These are phyloP conservation scores for Withania somnifera DNA, from an alignment of 305 asterid species.

Conservation along the genomic window DNA sequence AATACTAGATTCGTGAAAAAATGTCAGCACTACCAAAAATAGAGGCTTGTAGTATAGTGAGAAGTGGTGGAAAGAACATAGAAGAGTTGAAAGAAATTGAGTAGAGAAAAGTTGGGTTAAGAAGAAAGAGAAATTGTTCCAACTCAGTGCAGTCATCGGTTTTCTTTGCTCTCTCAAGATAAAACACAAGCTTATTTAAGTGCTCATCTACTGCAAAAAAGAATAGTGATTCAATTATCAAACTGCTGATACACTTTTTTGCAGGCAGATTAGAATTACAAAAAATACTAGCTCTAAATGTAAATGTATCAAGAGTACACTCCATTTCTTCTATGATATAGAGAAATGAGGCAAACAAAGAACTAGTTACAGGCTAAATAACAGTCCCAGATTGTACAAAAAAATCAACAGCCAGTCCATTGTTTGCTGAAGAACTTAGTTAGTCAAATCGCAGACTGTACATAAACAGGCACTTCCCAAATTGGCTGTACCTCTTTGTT, in stretches of 20 bases:
- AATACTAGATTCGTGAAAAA: neutral
- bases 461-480: neutral
- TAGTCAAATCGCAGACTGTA: neutral
- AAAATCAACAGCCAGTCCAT: neutral
- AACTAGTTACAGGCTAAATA: neutral
- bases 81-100: neutral
- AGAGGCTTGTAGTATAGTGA: neutral
- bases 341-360: neutral
- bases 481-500: neutral
- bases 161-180: neutral
- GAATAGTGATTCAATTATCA: neutral
- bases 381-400: neutral
- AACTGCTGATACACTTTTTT: neutral
- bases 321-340: neutral
- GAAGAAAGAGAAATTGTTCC: neutral
- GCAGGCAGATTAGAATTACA: neutral
- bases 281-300: neutral
- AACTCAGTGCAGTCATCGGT: neutral
- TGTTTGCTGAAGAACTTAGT: neutral
- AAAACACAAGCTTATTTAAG: neutral
- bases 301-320: neutral
- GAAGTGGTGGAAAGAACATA: neutral
- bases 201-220: neutral
- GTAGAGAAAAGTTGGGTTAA: neutral
- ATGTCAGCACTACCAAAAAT: neutral